These are phyloP conservation scores for Diplodia mutila DNA, from an alignment of 2,329 filamentous ascomycete species.

Conservation along the genomic window DNA sequence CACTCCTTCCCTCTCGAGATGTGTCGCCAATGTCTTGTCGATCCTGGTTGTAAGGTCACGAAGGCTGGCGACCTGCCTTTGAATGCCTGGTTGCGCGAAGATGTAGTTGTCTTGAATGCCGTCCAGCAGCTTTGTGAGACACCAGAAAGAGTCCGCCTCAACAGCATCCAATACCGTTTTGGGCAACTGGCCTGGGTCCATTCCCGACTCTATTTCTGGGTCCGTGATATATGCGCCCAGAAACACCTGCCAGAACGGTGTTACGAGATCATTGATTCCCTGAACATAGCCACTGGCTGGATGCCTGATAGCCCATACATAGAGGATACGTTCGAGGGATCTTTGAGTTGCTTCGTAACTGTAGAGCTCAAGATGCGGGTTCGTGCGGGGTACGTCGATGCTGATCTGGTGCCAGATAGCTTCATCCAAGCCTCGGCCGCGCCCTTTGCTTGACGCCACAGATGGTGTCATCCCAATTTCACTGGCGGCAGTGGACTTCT, in stretches of 20 bases:
- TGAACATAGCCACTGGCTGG: conserved; percentile 97
- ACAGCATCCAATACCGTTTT: conserved; percentile 91
- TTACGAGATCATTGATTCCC: conserved; percentile 97
- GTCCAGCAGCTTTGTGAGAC: conserved; percentile 94
- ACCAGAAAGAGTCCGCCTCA: conserved; percentile 98
- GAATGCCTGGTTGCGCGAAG: conserved; percentile 94
- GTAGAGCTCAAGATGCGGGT: conserved; percentile 93
- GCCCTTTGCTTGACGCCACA: conserved; percentile 55
- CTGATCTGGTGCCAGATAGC: conserved; percentile 99
- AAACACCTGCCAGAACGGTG: conserved; percentile 98
- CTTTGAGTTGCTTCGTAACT: conserved; percentile 94
- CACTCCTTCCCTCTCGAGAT: conserved; percentile 86
- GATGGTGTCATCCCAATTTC: conserved; percentile 44
- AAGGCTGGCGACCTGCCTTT: conserved; percentile 86
- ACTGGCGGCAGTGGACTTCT: conserved; percentile 60
- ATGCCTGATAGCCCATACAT: conserved; percentile 97
- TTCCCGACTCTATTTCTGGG: conserved; percentile 85
- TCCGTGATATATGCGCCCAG: conserved; percentile 94
- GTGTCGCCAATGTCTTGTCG: conserved; percentile 79
- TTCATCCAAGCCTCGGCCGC: conserved; percentile 82
- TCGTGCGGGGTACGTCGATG: conserved; percentile 95
- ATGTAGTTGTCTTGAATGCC: conserved; percentile 99
- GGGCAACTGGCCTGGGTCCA: conserved; percentile 95
- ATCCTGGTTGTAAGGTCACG: conserved; percentile 91
- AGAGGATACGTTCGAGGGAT: conserved; percentile 90